These are phyloP conservation scores for Chalara sp. DNA, from an alignment of 2,329 filamentous ascomycete species.

Conservation along the genomic window DNA sequence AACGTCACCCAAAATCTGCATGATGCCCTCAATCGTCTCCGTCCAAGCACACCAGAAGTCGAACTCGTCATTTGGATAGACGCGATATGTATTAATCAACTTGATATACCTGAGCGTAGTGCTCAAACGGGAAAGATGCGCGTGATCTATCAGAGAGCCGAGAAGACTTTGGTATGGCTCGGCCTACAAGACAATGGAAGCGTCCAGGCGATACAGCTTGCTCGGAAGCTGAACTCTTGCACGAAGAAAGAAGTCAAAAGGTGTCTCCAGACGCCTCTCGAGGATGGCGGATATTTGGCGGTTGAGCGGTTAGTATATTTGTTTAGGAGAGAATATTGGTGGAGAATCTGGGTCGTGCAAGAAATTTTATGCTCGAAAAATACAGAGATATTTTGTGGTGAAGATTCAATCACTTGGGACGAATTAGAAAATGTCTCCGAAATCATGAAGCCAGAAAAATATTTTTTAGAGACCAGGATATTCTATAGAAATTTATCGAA, in stretches of 20 bases:
- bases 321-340: slow-evolving; percentile 34
- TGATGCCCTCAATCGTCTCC: slow-evolving; percentile 15
- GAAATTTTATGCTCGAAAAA: slow-evolving; percentile 31
- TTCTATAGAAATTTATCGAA: slow-evolving; percentile 15
- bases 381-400: slow-evolving; percentile 32
- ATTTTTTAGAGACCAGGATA: slow-evolving; percentile 7
- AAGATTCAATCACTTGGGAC: slow-evolving; percentile 28
- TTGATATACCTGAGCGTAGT: slow-evolving; percentile 15
- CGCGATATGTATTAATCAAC: slow-evolving; percentile 21
- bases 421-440: slow-evolving; percentile 25
- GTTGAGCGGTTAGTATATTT: slow-evolving; percentile 28
- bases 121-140: slow-evolving; percentile 18
- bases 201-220: slow-evolving; percentile 11
- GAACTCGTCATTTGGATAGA: slow-evolving; percentile 19
- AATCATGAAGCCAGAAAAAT: slow-evolving; percentile 9
- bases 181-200: slow-evolving; percentile 9
- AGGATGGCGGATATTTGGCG: slow-evolving; percentile 3
- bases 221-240: slow-evolving; percentile 11
- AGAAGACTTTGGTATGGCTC: slow-evolving; percentile 17
- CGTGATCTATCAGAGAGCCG: slow-evolving; percentile 18
- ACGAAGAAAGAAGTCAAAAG: slow-evolving; percentile 6
- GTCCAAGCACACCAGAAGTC: slow-evolving; percentile 1
- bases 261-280: slow-evolving; percentile 9
- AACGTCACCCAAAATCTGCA: slow-evolving; percentile 14
- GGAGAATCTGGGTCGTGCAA: slow-evolving; percentile 36